Base-by-base conservation (phyloP, 1,139 yeast genomes). In the Yamadazyma oceani region DNA sequence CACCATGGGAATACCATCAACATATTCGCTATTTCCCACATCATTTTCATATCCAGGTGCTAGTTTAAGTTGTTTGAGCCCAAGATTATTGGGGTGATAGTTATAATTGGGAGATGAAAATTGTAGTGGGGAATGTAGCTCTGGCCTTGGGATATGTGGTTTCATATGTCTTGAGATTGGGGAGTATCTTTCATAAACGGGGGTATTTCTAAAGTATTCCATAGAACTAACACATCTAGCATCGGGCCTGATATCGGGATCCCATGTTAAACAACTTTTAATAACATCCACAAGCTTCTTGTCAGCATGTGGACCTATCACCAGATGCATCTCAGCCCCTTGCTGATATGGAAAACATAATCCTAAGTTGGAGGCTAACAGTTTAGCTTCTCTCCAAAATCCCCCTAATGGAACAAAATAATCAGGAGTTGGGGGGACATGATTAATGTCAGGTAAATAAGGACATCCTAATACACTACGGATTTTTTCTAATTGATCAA, bases 391-490 rank as follows among this genome's bases (percentile, higher is more conserved):
- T 37, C 69, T 68, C 94, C 94, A 82, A 49, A 62, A 69, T 0
- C 92, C 88, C 28, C 90, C 87, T 35, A 75, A 62, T 0, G 88
- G 81, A 25, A 51, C 43, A 30, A 58, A 59, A 34, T 55, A 51
- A 17, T 54, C 19, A 2, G 31, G 10, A 17, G 54, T 24, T 2
- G 32, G 13, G 48, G 24, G 30, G 9, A 38, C 31, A 15, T 2
- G 15, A 9, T 41, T 32, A 12, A 43, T 17, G 22, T 45, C 48
- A 9, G 56, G 53, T 19, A 44, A 38, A 13, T 58, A 57, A 0
- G 96, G 96, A 11, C 83, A 73, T 0, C 98, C 97, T 34, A 90
- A 66, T 6, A 78, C 67, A 41, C 75, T 73, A 36, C 87, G 60
- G 6, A 87, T 81, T 51, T 72, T 75, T 73, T 80, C 74, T 11